These are phyloP conservation scores for Fusarium paranaense DNA, from an alignment of 2,329 filamentous ascomycete species.

Conservation along the genomic window DNA sequence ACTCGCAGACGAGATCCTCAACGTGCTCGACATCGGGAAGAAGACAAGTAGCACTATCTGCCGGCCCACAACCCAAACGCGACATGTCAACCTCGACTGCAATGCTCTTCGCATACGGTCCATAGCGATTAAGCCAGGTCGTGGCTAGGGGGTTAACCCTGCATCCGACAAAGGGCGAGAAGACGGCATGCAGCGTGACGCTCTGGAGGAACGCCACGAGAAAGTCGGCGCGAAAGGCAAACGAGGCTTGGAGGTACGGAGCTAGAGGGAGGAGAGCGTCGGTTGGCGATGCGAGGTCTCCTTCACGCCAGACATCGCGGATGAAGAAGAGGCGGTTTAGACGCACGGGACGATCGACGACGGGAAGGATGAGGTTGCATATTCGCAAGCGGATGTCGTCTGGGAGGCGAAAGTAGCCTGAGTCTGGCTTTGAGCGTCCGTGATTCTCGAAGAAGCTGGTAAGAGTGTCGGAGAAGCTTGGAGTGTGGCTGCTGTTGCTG, in stretches of 20 bases:
- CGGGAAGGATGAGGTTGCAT: constrained; percentile 41
- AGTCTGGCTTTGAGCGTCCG: constrained; percentile 5
- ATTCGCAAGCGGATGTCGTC: constrained; percentile 43
- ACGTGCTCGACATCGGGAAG: constrained; percentile 41
- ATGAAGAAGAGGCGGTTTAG: constrained; percentile 45
- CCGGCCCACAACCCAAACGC: constrained; percentile 48
- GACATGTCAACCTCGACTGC: constrained; percentile 57
- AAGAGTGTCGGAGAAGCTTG: constrained; percentile 34
- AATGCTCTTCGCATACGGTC: constrained; percentile 50
- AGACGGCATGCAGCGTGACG: constrained; percentile 53
- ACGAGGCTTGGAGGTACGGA: constrained; percentile 47
- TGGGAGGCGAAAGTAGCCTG: constrained; percentile 43
- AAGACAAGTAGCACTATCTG: constrained; percentile 39
- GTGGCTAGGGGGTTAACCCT: constrained; percentile 50
- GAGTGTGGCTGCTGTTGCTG: constrained; percentile 18
- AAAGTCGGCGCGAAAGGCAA: constrained; percentile 52
- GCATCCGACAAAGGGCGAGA: constrained; percentile 51
- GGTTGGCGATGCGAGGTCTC: constrained; percentile 48
- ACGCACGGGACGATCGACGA: constrained; percentile 40
- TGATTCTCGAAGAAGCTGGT: constrained; percentile 38
- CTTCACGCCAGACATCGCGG: constrained; percentile 49
- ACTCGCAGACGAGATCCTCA: constrained; percentile 42
- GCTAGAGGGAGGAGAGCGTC: constrained; percentile 40
- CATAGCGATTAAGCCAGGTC: constrained; percentile 51
- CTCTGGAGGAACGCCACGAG: constrained; percentile 50